phyloP scores from a whole-genome alignment of 495 filamentous ascomycete genomes.

The Aspergillus kassunensis region DNA sequence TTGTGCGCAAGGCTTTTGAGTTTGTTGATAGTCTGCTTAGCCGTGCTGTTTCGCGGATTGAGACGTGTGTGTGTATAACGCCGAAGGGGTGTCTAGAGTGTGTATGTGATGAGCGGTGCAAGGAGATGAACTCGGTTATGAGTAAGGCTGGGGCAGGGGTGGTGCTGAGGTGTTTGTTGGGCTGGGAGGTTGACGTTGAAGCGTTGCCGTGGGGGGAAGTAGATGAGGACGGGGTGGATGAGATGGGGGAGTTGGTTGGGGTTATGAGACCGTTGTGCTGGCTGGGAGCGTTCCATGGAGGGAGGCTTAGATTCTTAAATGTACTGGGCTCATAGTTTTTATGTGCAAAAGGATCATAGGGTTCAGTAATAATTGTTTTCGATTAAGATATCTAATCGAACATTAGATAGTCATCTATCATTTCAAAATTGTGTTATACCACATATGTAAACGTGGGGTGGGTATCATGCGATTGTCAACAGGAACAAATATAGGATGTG shows the following conservation, averaged over 20 bases:
- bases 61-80: constrained; percentile 59
- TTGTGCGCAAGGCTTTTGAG: constrained; percentile 88
- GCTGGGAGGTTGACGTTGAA: constrained; percentile 69
- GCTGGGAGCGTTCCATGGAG: constrained; percentile 57
- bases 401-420: no score
- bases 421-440: no score
- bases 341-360: no score
- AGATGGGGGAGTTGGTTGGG: constrained; percentile 57
- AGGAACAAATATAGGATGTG: not conserved
- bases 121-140: constrained; percentile 87
- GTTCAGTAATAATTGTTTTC: not conserved
- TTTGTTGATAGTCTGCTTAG: constrained; percentile 75
- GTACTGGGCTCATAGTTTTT: no score
- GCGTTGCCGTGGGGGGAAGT: constrained; percentile 77
- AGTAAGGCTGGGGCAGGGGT: constrained; percentile 84
- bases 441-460: no score
- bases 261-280: constrained; percentile 78
- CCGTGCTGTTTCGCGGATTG: constrained; percentile 75
- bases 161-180: constrained; percentile 70
- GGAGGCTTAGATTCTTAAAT: no score
- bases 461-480: constrained; percentile 11
- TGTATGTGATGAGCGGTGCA: constrained; percentile 80
- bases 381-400: not conserved
- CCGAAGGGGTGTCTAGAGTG: constrained; percentile 81
- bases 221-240: constrained; percentile 24